Evolutionary conservation across 2,329 filamentous ascomycete species (phyloP).

Genomic region (Fusarium floridanum): DNA sequence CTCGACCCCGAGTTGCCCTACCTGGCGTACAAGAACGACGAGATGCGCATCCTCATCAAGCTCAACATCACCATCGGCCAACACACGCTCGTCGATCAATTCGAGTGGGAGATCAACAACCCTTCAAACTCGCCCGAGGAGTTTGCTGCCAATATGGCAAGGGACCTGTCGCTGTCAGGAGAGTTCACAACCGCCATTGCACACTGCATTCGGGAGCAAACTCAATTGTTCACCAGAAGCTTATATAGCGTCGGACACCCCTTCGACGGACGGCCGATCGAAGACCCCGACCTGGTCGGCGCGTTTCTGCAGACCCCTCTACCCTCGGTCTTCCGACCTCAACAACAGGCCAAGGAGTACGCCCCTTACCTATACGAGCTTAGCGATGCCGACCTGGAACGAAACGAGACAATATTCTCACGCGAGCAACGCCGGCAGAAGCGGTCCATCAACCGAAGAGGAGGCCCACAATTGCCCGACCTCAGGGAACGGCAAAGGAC

Average conservation of each 20-base stretch:
- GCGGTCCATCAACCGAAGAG: conserved; percentile 91
- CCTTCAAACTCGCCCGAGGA: conserved; percentile 93
- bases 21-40: conserved; percentile 96
- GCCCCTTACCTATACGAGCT: conserved; percentile 95
- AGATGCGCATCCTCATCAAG: conserved; percentile 97
- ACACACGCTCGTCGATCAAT: conserved; percentile 94
- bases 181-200: conserved; percentile 98
- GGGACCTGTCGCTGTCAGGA: conserved; percentile 89
- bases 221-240: conserved; percentile 92
- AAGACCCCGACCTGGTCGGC: conserved; percentile 88
- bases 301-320: conserved; percentile 90
- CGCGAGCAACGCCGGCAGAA: conserved; percentile 95
- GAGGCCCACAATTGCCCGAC: conserved; percentile 93
- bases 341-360: conserved; percentile 94
- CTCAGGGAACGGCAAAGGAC: conserved; percentile 95
- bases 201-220: conserved; percentile 96
- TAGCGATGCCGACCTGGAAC: conserved; percentile 89
- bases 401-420: conserved; percentile 91
- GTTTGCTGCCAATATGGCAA: conserved; percentile 90
- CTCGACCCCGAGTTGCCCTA: conserved; percentile 92
- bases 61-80: conserved; percentile 97
- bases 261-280: conserved; percentile 93
- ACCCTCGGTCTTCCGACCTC: conserved; percentile 85
- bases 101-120: conserved; percentile 99
- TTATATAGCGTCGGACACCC: conserved; percentile 93